Conservation (phyloP, 1,139 yeast species). For the Yamadazyma pseudoaaseri region DNA sequence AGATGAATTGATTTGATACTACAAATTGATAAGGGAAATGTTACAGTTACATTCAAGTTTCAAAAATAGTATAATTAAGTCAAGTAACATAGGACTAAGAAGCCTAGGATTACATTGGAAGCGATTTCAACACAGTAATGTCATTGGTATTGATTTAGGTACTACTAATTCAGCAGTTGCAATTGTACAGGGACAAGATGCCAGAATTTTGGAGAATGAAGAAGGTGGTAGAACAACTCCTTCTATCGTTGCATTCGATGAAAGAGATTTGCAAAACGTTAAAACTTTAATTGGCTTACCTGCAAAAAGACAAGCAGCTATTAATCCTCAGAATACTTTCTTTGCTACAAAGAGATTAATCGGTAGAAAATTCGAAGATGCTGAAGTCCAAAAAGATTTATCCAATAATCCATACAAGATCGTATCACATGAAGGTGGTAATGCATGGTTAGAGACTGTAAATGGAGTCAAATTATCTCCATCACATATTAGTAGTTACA, state of each 20-base stretch:
- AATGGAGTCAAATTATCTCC: constrained; percentile 45
- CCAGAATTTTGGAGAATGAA: constrained; percentile 62
- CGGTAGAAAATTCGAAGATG: constrained; percentile 63
- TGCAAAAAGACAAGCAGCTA: constrained; percentile 66
- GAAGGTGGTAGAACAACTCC: constrained; percentile 75
- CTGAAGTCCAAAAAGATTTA: constrained; percentile 64
- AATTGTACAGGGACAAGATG: constrained; percentile 48
- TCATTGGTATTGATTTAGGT: constrained; percentile 77
- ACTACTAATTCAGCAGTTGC: constrained; percentile 86
- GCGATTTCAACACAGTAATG: constrained; percentile 18
- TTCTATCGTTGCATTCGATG: constrained; percentile 62
- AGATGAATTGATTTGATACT: too few relatives aligned
- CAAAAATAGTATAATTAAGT: too few relatives aligned
- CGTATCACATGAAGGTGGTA: constrained; percentile 53
- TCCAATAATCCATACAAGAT: constrained; percentile 55
- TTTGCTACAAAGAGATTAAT: constrained; percentile 74
- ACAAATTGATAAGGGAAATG: too few relatives aligned
- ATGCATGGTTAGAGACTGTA: constrained; percentile 56
- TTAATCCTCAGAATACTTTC: constrained; percentile 68
- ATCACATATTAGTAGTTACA: constrained; percentile 53
- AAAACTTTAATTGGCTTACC: constrained; percentile 54
- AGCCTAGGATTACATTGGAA: too few relatives aligned
- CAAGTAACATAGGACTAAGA: too few relatives aligned
- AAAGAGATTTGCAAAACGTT: constrained; percentile 16
- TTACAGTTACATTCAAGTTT: too few relatives aligned